Base-by-base conservation (phyloP, 176 grass and related monocot species). In the Secale cereale region DNA sequence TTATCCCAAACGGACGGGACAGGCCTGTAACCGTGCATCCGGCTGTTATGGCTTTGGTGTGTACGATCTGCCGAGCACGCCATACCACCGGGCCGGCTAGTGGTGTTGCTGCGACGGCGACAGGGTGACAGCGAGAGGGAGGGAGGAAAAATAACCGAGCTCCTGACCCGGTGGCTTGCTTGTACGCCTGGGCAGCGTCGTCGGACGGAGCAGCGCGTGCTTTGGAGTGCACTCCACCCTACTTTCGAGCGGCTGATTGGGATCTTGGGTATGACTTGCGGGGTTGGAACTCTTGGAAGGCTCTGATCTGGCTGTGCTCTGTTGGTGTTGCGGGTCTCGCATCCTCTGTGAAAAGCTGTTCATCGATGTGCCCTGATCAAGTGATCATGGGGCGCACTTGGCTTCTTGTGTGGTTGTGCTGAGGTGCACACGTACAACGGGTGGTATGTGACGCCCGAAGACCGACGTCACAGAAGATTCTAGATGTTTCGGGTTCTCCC, bases 191-290 rank as follows among this genome's bases (percentile, higher is more conserved):
- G 76, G 12, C 84, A 74, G 76, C 65, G 43, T 78, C 88, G 65
- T 78, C 79, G 59, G 14, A 12, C 37, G 4, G 40, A 50, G 43
- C 7, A 74, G 28, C 7, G 70, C 62, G 88, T 54, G 76, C 16
- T 87, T 29, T 87, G 81, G 81, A 84, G 85, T 87, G 81, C 85
- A 91, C 80, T 88, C 72, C 73, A 88, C 86, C 59, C 71, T 32
- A 61, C 64, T 69, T 33, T 78, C 23, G 40, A 11, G n/a, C 3
- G 17, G n/a, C 15, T 29, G 30, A 81, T 75, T 81, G 85, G 85
- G 85, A n/a, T 46, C 28, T 46, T 10, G 30, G 78, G 17, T 2
- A 4, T 87, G 2, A 25, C 85, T 81, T 87, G 78, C 69, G 10
- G 78, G 41, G 16, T 20, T 75, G 30, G 27, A 30, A 81, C 62